Percentiles rank a stretch among this genome's conserved stretches.
Evolutionary conservation across 2,329 filamentous ascomycete species (phyloP).

Genomic region (Monosporascus sp.): DNA sequence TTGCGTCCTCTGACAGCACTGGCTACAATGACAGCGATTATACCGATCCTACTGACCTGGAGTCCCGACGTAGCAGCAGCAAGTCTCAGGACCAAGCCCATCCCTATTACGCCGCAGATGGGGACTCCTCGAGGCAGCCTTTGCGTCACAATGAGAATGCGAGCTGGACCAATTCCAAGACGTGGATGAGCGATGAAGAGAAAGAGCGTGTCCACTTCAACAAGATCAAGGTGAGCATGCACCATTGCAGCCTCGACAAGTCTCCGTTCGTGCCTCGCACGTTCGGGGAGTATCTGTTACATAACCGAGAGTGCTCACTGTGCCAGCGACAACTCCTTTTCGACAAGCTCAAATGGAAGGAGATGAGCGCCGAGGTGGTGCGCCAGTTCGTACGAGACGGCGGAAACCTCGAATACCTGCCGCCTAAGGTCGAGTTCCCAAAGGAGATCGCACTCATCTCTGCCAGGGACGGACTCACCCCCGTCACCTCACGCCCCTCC

Average conservation of each 20-base stretch:
- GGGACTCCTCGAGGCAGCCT: neutral
- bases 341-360: conserved; percentile 6
- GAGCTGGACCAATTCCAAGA: conserved; percentile 1
- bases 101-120: too few species aligned
- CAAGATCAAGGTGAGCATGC: conserved; percentile 31
- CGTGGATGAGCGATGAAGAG: conserved; percentile 32
- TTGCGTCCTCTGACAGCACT: too few species aligned
- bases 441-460: neutral
- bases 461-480: conserved; percentile 1
- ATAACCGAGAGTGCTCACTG: conserved; percentile 5
- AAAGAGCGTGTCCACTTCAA: conserved; percentile 30
- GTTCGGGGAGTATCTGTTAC: conserved; percentile 22
- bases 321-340: neutral
- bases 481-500: neutral
- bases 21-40: too few species aligned
- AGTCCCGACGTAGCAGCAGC: too few species aligned
- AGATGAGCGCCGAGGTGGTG: neutral
- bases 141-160: neutral
- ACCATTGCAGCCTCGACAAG: conserved; percentile 29
- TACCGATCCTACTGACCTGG: too few species aligned
- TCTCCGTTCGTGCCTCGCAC: conserved; percentile 34
- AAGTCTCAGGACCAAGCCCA: too few species aligned
- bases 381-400: neutral
- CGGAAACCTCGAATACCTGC: neutral
- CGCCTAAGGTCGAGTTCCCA: neutral